Percentiles rank a stretch among this genome's conserved stretches.
Conservation (phyloP, 768 basidiomycete species). For the Pulveroboletus frians region DNA sequence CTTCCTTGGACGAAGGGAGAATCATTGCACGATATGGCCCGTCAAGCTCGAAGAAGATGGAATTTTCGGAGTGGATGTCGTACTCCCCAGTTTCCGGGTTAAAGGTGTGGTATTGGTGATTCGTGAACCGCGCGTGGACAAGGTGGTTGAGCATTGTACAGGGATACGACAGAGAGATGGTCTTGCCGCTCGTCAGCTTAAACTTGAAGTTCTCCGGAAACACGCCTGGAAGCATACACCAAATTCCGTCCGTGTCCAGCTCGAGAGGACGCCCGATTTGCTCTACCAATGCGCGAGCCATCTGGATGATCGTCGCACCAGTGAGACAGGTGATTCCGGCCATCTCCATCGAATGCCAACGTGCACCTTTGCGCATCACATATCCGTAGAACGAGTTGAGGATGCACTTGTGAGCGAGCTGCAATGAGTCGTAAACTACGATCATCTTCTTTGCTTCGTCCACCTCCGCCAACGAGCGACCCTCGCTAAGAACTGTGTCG, state of each 20-base stretch:
- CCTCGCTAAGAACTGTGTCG: slow-evolving; percentile 64
- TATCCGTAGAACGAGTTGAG: slow-evolving; percentile 99
- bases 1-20: slow-evolving; percentile 96
- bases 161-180: slow-evolving; percentile 88
- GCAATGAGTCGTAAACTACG: slow-evolving; percentile 95
- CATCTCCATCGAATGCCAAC: slow-evolving; percentile 99
- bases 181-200: slow-evolving; percentile 82
- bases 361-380: slow-evolving; percentile 98
- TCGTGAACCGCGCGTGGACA: slow-evolving; percentile 92
- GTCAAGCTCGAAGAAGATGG: slow-evolving; percentile 98
- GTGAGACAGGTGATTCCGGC: slow-evolving; percentile 98
- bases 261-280: slow-evolving; percentile 97
- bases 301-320: slow-evolving; percentile 96
- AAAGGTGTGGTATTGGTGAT: slow-evolving; percentile 94
- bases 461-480: slow-evolving; percentile 74
- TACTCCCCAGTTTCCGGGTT: slow-evolving; percentile 83
- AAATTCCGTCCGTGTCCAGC: slow-evolving; percentile 97
- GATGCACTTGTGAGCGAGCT: slow-evolving; percentile 99
- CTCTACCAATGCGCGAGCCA: slow-evolving; percentile 95
- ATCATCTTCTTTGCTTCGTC: slow-evolving; percentile 99
- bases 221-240: slow-evolving; percentile 98
- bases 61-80: slow-evolving; percentile 87
- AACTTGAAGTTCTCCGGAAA: slow-evolving; percentile 99
- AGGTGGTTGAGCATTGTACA: slow-evolving; percentile 99
- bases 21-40: slow-evolving; percentile 99